Conservation (phyloP, 305 asterid species). For the Fraxinus velutina region DNA sequence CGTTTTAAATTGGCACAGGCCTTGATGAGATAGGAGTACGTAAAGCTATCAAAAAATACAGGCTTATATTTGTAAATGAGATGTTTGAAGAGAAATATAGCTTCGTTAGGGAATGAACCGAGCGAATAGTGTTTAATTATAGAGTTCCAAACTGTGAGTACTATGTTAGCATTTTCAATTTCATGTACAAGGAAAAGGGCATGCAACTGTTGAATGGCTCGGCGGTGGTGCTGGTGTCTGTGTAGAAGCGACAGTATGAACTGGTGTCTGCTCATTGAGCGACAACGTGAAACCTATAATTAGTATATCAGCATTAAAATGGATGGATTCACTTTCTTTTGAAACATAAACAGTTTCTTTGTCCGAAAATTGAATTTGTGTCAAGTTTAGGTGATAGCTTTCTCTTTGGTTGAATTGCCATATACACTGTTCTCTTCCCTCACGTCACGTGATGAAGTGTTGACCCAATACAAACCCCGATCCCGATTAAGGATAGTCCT, state of each 20-base stretch:
- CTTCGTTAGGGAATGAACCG: constrained; percentile 44
- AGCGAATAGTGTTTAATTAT: constrained; percentile 66
- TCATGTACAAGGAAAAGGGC: constrained; percentile 39
- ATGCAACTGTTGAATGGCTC: constrained; percentile 67
- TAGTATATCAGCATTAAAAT: neutral
- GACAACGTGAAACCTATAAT: neutral
- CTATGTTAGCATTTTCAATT: neutral
- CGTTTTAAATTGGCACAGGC: constrained; percentile 49
- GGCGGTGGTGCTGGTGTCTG: constrained; percentile 38
- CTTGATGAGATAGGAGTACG: constrained; percentile 67
- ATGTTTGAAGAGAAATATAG: constrained; percentile 47
- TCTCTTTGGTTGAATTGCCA: neutral
- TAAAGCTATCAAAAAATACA: constrained; percentile 57
- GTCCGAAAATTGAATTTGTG: neutral
- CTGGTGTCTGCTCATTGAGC: constrained; percentile 12
- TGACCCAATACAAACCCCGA: neutral
- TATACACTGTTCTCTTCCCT: neutral
- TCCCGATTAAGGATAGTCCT: neutral
- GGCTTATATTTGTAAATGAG: constrained; percentile 34
- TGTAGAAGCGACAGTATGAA: constrained; percentile 43
- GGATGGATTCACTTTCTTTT: neutral
- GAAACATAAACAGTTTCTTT: neutral
- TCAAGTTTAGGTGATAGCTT: neutral
- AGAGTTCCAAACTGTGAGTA: constrained; percentile 57
- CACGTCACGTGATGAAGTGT: neutral